Base-by-base conservation (phyloP, 2,329 filamentous ascomycete genomes). In the Neonectria hederae region DNA sequence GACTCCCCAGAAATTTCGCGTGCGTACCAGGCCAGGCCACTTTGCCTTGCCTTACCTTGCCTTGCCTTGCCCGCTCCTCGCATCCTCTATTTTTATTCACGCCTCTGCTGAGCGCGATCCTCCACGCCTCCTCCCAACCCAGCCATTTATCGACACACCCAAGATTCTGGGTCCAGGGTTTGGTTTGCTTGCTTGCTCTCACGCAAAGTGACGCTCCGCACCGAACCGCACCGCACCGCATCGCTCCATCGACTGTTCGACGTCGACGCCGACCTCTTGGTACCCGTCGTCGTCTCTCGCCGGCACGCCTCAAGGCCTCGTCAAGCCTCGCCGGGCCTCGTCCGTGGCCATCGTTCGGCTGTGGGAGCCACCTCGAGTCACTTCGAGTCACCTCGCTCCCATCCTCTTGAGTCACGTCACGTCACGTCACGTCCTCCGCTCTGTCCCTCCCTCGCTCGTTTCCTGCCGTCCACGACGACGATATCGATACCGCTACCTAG, bases 121-220 rank as follows among this genome's bases (percentile, higher is more conserved):
- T 78, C 76, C 77, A 79, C 78, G 75, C 78, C 78, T 79, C 78
- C 68, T 65, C 68, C 68, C 69, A 76, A 73, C 70, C 75, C 76
- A 71, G 60, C 69, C 69, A 69, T 79, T 79, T 80, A 80, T 79
- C 78, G 78, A 80, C 78, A 80, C 78, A 76, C 78, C 78, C 78
- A 74, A 74, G 70, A 73, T 73, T 71, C 71, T 70, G 68, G 71
- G 66, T 65, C 69, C 71, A 72, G 71, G 71, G 71, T 71, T 73
- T 73, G 71, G 71, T 72, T 72, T 73, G 65, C 67, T 72, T 68
- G 57, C 56, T 62, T 65, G 58, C 71, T 69, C 69, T 68, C 70
- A 69, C 65, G 70, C 70, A 72, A 68, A 53, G 56, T 59, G 51
- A 59, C 62, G 51, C 62, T 71, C 70, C 70, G 68, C 70, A 72